phyloP scores from a whole-genome alignment of 176 grass and related monocot species.

The Canna indica region DNA sequence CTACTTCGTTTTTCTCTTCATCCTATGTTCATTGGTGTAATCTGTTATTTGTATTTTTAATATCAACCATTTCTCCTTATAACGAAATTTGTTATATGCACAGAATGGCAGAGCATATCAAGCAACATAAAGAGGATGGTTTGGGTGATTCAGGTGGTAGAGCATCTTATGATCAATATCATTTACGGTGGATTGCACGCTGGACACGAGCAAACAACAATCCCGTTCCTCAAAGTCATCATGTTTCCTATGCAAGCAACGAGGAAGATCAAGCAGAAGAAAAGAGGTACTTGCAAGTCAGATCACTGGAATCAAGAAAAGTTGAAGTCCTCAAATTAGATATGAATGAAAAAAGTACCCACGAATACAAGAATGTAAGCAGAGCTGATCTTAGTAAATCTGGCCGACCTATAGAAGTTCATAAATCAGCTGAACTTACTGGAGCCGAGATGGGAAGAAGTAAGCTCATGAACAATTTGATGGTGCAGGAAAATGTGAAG shows the following conservation, averaged over 20 bases:
- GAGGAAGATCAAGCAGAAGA: slow-evolving; percentile 3
- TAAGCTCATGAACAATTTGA: background rate
- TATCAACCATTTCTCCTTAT: too few relatives aligned
- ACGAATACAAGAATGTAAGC: slow-evolving; percentile 5
- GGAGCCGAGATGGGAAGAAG: slow-evolving; percentile 7
- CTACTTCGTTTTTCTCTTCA: too few relatives aligned
- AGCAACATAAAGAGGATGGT: too few relatives aligned
- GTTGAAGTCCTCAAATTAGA: slow-evolving; percentile 32
- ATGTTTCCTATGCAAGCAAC: slow-evolving; percentile 5
- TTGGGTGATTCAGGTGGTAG: background rate
- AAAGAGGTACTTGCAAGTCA: background rate
- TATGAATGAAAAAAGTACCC: slow-evolving; percentile 24
- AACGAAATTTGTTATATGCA: too few relatives aligned
- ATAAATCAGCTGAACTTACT: slow-evolving; percentile 17
- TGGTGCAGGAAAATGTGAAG: slow-evolving; percentile 27
- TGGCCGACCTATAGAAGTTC: slow-evolving; percentile 4
- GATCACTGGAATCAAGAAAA: slow-evolving; percentile 30
- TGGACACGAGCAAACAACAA: slow-evolving; percentile 44
- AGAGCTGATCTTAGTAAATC: slow-evolving; percentile 20
- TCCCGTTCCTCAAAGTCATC: slow-evolving; percentile 16
- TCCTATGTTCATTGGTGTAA: too few relatives aligned
- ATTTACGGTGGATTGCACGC: slow-evolving; percentile 44
- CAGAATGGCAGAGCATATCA: too few relatives aligned
- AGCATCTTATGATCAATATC: slow-evolving; percentile 24
- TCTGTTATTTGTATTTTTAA: too few relatives aligned